Evolutionary conservation across 2,329 filamentous ascomycete genomes (phyloP).

Genomic region (Trichoderma atrobrunneum): DNA sequence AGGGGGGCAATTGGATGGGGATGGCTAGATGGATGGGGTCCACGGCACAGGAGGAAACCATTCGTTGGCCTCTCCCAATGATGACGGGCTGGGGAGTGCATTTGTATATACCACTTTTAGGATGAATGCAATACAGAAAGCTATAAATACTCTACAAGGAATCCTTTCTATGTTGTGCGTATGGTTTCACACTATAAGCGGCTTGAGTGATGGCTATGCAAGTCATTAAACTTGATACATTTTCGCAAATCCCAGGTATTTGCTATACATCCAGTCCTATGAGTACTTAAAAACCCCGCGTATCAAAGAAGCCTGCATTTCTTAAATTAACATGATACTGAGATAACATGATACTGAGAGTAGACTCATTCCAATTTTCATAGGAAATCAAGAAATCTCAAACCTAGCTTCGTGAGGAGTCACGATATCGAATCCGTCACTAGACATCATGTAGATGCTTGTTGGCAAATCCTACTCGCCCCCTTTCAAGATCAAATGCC

Average conservation of each 20-base stretch:
- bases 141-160: neutral
- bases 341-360: neutral
- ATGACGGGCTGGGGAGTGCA: slow-evolving; percentile 13
- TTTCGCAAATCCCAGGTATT: neutral
- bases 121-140: slow-evolving; percentile 22
- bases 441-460: slow-evolving; percentile 36
- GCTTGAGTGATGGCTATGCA: neutral
- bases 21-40: slow-evolving; percentile 10
- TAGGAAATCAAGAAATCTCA: neutral
- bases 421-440: neutral
- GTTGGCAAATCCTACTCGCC: slow-evolving; percentile 43
- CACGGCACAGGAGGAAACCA: slow-evolving; percentile 2
- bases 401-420: neutral
- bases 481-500: slow-evolving; percentile 59
- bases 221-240: neutral
- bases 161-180: neutral
- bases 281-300: neutral
- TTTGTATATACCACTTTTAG: slow-evolving; percentile 28
- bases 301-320: neutral
- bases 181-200: neutral
- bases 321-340: neutral
- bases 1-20: slow-evolving; percentile 8
- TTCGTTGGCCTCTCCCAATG: slow-evolving; percentile 7
- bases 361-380: neutral
- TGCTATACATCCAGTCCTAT: neutral